Conservation (phyloP, 371 early-diverging fungal species). For the Cokeromyces recurvatus region DNA sequence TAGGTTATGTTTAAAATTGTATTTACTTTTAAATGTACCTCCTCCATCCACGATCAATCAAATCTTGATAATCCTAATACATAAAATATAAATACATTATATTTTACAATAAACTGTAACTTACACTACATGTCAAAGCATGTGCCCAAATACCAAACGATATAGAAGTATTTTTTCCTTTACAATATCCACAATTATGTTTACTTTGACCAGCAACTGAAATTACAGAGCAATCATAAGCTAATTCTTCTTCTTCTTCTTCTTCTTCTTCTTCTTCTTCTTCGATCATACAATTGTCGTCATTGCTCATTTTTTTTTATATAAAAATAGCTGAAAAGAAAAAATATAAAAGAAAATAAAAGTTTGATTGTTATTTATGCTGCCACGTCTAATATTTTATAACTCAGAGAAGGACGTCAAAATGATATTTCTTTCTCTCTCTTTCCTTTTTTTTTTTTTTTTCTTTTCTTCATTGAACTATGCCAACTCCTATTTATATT, state of each 20-base stretch:
- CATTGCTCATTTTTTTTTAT: no score
- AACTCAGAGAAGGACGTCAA: no score
- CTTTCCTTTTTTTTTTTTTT: no score
- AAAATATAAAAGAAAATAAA: no score
- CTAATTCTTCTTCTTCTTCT: slow-evolving; percentile 8
- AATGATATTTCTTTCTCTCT: no score
- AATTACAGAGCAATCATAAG: no score
- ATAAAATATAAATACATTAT: not conserved
- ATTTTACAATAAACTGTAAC: not conserved
- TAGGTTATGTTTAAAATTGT: not conserved
- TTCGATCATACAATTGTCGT: no score
- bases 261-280: not conserved
- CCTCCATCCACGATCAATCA: slow-evolving; percentile 71
- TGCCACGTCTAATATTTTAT: no score
- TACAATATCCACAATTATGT: slow-evolving; percentile 58
- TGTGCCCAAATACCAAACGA: slow-evolving; percentile 57
- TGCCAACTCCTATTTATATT: slow-evolving; percentile 20
- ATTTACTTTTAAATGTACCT: slow-evolving; percentile 28
- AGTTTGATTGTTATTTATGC: no score
- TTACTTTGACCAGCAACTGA: slow-evolving; percentile 30
- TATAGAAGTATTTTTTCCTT: slow-evolving; percentile 35
- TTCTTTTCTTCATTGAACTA: no score
- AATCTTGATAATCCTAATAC: slow-evolving; percentile 56
- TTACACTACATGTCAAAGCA: slow-evolving; percentile 39
- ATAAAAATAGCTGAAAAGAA: no score